Percentiles rank a stretch among this genome's conserved stretches.
Evolutionary conservation across 805 yeast species (phyloP).

Genomic region (Saturnispora saitoi): DNA sequence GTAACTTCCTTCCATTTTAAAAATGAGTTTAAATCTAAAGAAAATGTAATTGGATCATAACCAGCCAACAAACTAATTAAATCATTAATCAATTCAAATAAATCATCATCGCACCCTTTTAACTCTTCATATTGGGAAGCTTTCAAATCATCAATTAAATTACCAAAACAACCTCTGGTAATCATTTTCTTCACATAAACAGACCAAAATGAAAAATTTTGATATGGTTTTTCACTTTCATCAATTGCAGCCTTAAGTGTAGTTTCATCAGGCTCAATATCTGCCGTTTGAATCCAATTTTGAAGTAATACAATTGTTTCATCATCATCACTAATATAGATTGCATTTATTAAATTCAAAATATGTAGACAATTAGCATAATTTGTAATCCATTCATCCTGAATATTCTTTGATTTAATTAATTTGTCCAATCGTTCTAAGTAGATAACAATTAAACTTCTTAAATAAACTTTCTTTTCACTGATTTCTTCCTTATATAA

Average conservation of each 20-base stretch:
- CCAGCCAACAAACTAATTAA: slow-evolving; percentile 31
- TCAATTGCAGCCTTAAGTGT: slow-evolving; percentile 37
- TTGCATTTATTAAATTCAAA: slow-evolving; percentile 49
- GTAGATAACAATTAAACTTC: slow-evolving; percentile 17
- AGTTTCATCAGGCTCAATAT: slow-evolving; percentile 53
- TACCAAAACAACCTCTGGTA: slow-evolving; percentile 51
- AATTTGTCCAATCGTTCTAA: slow-evolving; percentile 27
- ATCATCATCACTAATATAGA: slow-evolving; percentile 37
- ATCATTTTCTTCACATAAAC: slow-evolving; percentile 45
- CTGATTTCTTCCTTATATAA: slow-evolving; percentile 29
- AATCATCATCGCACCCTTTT: slow-evolving; percentile 20
- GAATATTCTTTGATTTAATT: slow-evolving; percentile 22
- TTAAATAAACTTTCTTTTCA: slow-evolving; percentile 32
- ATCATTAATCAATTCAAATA: slow-evolving; percentile 34
- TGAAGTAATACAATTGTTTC: slow-evolving; percentile 37
- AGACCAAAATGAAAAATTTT: slow-evolving; percentile 55
- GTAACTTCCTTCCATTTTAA: slow-evolving; percentile 42
- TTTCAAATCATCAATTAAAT: slow-evolving; percentile 42
- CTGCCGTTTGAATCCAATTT: slow-evolving; percentile 63
- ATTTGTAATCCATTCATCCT: slow-evolving; percentile 20
- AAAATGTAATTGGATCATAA: slow-evolving; percentile 29
- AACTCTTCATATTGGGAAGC: slow-evolving; percentile 37
- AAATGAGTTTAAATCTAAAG: slow-evolving; percentile 35
- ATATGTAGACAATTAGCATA: slow-evolving; percentile 40
- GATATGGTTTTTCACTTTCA: slow-evolving; percentile 35